Evolutionary conservation across 2,329 filamentous ascomycete species (phyloP), one percentile per base, ranked within the genome.

Genomic region (Fusarium pseudonygamai): DNA sequence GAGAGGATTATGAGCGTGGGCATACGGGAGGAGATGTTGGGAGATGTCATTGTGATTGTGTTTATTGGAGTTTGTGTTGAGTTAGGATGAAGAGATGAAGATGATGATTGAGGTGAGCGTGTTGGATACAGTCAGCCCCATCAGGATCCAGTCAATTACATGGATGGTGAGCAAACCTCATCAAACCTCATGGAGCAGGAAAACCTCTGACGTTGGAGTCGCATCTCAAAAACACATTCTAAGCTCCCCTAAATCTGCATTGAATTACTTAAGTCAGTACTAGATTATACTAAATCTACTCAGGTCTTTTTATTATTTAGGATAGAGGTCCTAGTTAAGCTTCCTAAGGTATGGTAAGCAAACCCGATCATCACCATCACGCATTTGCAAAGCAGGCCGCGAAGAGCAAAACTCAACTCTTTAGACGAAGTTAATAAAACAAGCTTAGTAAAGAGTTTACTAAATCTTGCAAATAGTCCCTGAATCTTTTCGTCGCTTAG

Each of bases 1-100:
- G 40, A 20, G 26, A 79, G 60, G 60, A 73, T 24, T 28, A 57
- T 30, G 10, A 79, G 56, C 34, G 76, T 46, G 6, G 69, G 32
- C 14, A 70, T 52, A 16, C 71, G 73, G 15, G 52, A 59, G 42
- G 68, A 58, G 14, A 73, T 3, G 5, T 34, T 71, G 6, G 65
- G 34, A 15, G 57, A 46, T 6, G 67, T 53, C 50, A 72, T 64
- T 30, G n/a, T 47, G 62, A 47, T 56, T 37, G 20, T n/a, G 1
- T 6, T 24, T 18, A 10, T 9, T 32, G 15, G 6, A 16, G 9
- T 46, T 22, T 30, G 12, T 10, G 26, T 24, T 50, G 47, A 20
- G n/a, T 50, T 16, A 42, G 8, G 32, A 37, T 24, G 47, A 46
- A 3, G 14, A 39, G 26, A 6, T 30, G 40, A 53, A 20, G 26